Base-by-base conservation (phyloP, 1,284 basidiomycete genomes). In the Malassezia vespertilionis region DNA sequence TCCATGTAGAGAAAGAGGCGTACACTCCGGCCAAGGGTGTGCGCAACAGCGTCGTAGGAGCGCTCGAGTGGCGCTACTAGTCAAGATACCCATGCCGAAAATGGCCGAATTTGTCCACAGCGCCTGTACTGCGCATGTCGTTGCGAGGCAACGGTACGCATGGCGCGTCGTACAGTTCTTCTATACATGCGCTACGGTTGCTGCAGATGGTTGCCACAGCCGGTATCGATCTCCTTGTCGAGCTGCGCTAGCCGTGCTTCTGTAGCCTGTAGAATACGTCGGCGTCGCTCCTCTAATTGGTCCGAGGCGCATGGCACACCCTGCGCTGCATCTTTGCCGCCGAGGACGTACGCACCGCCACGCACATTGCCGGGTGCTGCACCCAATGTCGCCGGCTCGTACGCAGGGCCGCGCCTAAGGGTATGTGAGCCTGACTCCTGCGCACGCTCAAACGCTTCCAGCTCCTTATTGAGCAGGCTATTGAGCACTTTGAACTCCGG, bases 21-120 rank as follows among this genome's bases (percentile, higher is more conserved):
- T 75, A 76, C 61, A 70, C 73, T 47, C 73, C 80, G 12, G 89
- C 85, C 75, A 91, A 88, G 72, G 74, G 75, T 10, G 71, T 75
- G 4, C 57, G 72, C 37, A 66, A 63, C 44, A 44, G 68, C 12
- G 63, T 65, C 3, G 56, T 56, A 26, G 67, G 71, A 9, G 72
- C 57, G 11, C 22, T 68, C 12, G 52, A 56, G 14, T 68, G 54
- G 54, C 46, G 46, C 22, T 30, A 30, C 10, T 6, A 11, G 27
- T 8, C 8, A 2, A n/a, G 21, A 17, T 33, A 17, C 33, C 18
- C 33, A 33, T 33, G 5, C 2, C n/a, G 22, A 33, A 33, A 33
- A 33, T 33, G 33, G 7, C 18, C 33, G 18, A 2, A 33, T 21
- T 33, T 33, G 2, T 3, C 6, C n/a, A n/a, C n/a, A n/a, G n/a